Evolutionary conservation across 768 basidiomycete genomes (phyloP), one percentile per base, ranked within the genome.

Genomic region (Mycena capillaripes): DNA sequence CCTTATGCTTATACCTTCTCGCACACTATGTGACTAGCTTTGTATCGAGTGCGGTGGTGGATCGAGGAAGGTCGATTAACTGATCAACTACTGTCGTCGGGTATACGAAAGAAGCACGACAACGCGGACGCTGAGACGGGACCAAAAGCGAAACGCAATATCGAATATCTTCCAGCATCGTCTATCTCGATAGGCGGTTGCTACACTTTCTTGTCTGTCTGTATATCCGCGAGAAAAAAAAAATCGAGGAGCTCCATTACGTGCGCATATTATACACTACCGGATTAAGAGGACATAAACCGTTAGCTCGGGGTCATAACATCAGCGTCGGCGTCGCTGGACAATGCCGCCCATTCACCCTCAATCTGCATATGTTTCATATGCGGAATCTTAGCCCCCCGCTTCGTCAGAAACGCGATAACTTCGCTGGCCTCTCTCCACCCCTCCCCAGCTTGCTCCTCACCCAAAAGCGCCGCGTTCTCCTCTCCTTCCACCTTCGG

Each of bases 341-440:
- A 89, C 76, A 89, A 80, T 38, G 86, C 90, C 40, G 89, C 93
- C 95, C 95, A 97, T 68, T 84, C 83, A 17, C 60, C 56, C 56
- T 71, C 70, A 67, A 85, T 77, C 55, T 83, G 82, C 55, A 89
- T 85, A 30, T 84, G 80, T 29, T 85, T 85, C 65, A 84, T 73
- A n/a, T 80, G 81, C 36, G 88, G 87, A 76, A 97, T 88, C 81
- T 89, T 92, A 53, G 94, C 96, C 0, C 96, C 96, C 72, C 89
- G 84, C 65, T 81, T 81, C 79, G 87, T 87, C 82, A 97, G 82
- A 79, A 93, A 97, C 50, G 80, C 78, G 19, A 96, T 83, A 0
- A 97, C 92, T 82, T 97, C 96, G 46, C 82, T 82, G 46, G 90
- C 93, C 77, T 82, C 83, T 73, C 96, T 86, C 85, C 90, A 92